phyloP scores from a whole-genome alignment of 176 grass and related monocot species.

The Saccharum spontaneum region DNA sequence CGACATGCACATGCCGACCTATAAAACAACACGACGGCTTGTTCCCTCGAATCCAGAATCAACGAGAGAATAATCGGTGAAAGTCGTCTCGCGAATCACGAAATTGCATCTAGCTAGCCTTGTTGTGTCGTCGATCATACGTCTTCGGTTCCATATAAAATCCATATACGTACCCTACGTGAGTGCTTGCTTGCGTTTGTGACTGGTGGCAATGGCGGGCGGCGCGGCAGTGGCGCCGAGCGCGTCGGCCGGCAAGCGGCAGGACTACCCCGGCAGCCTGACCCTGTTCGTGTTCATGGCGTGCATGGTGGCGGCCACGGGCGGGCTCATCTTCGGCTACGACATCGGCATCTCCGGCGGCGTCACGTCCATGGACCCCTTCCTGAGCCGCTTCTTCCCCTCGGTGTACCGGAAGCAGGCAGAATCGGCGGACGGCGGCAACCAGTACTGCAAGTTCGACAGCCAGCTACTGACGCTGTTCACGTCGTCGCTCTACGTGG shows the following conservation, averaged over 20 bases:
- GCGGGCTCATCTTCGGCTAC: constrained; percentile 48
- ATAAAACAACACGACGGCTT: neutral
- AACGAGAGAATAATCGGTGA: neutral
- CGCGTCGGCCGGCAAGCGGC: neutral
- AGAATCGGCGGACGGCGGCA: neutral
- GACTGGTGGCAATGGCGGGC: constrained; percentile 25
- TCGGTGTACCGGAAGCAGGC: constrained; percentile 57
- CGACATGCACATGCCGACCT: neutral
- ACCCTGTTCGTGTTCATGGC: constrained; percentile 39
- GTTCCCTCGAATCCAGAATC: neutral
- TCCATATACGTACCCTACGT: neutral
- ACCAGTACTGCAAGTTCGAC: constrained; percentile 78
- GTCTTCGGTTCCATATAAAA: neutral
- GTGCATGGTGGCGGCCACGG: constrained; percentile 25
- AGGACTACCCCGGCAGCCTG: constrained; percentile 35
- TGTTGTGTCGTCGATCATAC: neutral
- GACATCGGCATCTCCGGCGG: constrained; percentile 54
- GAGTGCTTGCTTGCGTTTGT: no score
- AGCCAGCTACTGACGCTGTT: constrained; percentile 58
- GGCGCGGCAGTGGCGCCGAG: neutral
- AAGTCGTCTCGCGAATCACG: neutral
- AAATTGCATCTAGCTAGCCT: neutral
- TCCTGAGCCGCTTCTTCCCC: constrained; percentile 62
- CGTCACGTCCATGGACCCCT: constrained; percentile 72
- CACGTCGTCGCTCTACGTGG: constrained; percentile 60